These are phyloP conservation scores for Diospyros kaki DNA, from an alignment of 148 eudicot genomes.

Conservation along the genomic window DNA sequence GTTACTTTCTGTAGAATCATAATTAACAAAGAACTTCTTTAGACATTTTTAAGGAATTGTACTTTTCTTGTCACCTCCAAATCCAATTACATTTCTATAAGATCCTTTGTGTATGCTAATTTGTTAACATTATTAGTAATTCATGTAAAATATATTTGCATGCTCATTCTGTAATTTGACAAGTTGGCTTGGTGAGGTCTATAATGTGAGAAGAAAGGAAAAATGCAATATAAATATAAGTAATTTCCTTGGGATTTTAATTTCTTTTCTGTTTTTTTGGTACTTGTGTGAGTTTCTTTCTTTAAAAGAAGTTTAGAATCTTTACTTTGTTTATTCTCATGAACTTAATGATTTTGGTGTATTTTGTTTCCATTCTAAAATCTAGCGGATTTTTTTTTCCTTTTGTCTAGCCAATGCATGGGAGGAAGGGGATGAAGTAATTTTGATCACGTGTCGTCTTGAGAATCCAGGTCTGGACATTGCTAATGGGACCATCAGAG, in stretches of 20 bases:
- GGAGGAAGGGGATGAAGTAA: conserved; percentile 99
- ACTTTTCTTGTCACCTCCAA: no score
- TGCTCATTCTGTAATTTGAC: no score
- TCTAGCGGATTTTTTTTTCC: conserved; percentile 1
- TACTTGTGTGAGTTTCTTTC: not conserved
- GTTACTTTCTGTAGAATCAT: no score
- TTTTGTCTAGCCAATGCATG: conserved; percentile 73
- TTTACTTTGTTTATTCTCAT: not conserved
- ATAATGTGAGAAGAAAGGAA: not conserved
- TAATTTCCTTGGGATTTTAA: no score
- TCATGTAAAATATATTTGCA: no score
- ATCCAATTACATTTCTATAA: no score
- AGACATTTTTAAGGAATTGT: no score
- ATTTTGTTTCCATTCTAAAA: not conserved
- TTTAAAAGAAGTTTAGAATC: not conserved
- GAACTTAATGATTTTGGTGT: not conserved
- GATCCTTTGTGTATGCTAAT: no score
- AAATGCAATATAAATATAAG: not conserved
- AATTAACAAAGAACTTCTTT: no score
- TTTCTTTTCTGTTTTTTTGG: no score
- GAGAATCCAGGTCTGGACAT: conserved; percentile 79
- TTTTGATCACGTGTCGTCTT: conserved; percentile 74
- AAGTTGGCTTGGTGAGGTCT: no score
- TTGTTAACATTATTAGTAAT: no score
- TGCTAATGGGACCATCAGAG: conserved; percentile 52